Evolutionary conservation across 441 rosid genomes (phyloP), one percentile per base, ranked within the genome.

Genomic region (Eutrema salsugineum): DNA sequence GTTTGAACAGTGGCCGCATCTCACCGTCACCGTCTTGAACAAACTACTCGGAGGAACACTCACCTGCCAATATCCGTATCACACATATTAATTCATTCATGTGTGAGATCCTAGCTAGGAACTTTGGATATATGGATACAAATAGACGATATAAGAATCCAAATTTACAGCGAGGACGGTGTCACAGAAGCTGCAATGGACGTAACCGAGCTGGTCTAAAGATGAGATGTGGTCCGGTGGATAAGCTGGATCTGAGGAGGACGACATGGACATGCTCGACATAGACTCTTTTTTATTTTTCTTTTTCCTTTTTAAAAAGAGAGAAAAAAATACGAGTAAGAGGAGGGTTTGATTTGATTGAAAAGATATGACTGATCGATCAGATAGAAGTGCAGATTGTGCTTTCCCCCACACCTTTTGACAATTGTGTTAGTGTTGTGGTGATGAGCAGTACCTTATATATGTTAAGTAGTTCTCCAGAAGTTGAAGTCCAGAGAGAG

Each of bases 1-100:
- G 40, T 86, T 91, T 81, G 88, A 83, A 81, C 98, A 93, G 84
- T 89, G 95, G 33, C 97, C 98, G 64, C 97, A 93, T 79, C 98
- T 91, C 72, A 93, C 94, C 5, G 96, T 85, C 24, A 93, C 97
- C 28, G 91, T 90, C 94, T 88, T 93, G 85, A 83, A 88, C 90
- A 93, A 78, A 80, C 94, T 93, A 30, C 87, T 65, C 79, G 88
- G 84, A 73, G 98, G 98, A 72, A 93, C 98, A 70, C 98, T 93
- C 78, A 93, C 98, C 98, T 93, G 77, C 66, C 57, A 33, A 54
- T 47, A 56, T n/a, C n/a, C n/a, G n/a, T n/a, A n/a, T 33, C 42
- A 56, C 61, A 17, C 27, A 22, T 46, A 15, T 30, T 15, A 6
- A 2, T 28, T 70, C 10, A 43, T n/a, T 20, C 28, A 51, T 44